Evolutionary conservation across 495 filamentous ascomycete species (phyloP), one percentile per base, ranked within the genome.

Genomic region (Neurospora sp.): DNA sequence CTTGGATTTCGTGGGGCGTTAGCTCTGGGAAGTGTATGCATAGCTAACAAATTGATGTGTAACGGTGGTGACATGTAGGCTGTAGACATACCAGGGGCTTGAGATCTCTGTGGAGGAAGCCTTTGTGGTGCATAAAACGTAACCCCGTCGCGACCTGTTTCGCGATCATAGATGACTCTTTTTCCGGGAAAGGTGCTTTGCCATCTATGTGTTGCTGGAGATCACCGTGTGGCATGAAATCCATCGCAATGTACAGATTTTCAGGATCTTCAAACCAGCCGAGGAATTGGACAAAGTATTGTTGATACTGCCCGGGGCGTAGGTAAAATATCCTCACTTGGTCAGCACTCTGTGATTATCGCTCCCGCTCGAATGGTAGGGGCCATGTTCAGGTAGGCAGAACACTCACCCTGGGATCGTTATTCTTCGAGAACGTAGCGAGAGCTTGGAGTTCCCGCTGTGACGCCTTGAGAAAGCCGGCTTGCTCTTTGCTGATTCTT

Each of bases 61-160:
- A 4, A 60, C 0, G 11, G 5, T 27, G 49, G 20, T 60, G 10
- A 60, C 0, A 12, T 60, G 5, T 27, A 60, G 49, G 14, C 23
- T 6, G 5, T 27, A 60, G 49, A 27, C 20, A 2, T 27, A 60
- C 49, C 23, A 23, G 38, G 4, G 87, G 87, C 75, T 88, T 89
- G 11, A 88, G 70, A 76, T 88, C 87, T 7, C 86, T 75, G 71
- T 89, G 87, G 5, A 84, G 79, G 75, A 86, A 88, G 2, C 78
- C 77, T 71, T 86, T 83, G 9, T 78, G 70, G 76, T 88, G 87
- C 84, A 89, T 86, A 41, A 81, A 76, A 11, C 72, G 49, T 7
- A 89, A 74, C 0, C 83, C 87, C 41, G 85, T 83, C 0, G 87
- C 75, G 3, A 88, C 70, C 74, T 89, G 86, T 6, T 70, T 72